Conservation (phyloP, 345 rosid species). For the Physaria fendleri region DNA sequence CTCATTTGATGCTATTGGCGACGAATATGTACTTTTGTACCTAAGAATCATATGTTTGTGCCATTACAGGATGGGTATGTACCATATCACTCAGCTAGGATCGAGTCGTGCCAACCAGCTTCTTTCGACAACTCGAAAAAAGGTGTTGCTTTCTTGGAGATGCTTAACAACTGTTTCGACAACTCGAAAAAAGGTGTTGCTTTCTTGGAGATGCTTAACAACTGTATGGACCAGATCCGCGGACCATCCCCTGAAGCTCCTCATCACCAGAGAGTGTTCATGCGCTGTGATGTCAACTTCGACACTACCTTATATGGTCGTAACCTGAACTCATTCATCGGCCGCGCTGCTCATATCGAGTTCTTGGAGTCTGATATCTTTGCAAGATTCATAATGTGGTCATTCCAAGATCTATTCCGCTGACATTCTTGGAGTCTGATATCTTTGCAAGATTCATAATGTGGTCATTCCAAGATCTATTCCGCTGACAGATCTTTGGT, state of each 20-base stretch:
- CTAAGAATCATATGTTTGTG: not conserved
- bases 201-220: conserved; percentile 86
- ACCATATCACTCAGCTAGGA: conserved; percentile 94
- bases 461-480: conserved; percentile 91
- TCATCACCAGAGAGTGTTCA: conserved; percentile 53
- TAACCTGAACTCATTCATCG: conserved; percentile 78
- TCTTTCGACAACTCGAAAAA: conserved; percentile 71
- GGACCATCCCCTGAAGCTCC: conserved; percentile 40
- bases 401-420: conserved; percentile 69
- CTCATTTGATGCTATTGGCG: not conserved
- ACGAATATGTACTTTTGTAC: not conserved
- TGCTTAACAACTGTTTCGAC: conserved; percentile 89
- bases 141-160: conserved; percentile 75
- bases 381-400: conserved; percentile 93
- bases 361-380: conserved; percentile 86
- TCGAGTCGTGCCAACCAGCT: conserved; percentile 78
- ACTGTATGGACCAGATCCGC: conserved; percentile 90
- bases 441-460: conserved; percentile 76
- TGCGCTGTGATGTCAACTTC: conserved; percentile 96
- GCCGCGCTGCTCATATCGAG: conserved; percentile 96
- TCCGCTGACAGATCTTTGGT: conserved; percentile 32
- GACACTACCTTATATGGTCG: conserved; percentile 71
- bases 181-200: conserved; percentile 62
- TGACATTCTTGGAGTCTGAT: conserved; percentile 80
- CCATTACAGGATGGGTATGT: conserved; percentile 86